Evolutionary conservation across 1,284 basidiomycete species (phyloP).

Genomic region (Malassezia caprae): DNA sequence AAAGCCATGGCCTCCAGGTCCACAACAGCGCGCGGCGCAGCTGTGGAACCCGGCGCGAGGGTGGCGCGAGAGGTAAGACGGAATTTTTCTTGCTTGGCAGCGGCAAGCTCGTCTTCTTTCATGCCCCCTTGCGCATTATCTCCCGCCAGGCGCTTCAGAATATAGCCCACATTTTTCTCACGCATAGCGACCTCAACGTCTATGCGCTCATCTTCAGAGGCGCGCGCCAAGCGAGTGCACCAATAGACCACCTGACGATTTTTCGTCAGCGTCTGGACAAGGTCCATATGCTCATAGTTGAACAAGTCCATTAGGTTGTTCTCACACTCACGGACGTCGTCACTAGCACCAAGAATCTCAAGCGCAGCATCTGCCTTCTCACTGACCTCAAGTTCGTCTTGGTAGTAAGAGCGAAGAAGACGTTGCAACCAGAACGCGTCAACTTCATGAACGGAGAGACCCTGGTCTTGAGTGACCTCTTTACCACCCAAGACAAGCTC

Average conservation of each 20-base stretch:
- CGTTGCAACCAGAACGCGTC: constrained; percentile 99
- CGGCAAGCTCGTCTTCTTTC: constrained; percentile 63
- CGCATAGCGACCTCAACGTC: constrained; percentile 97
- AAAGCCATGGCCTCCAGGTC: constrained; percentile 94
- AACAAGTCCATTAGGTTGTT: constrained; percentile 96
- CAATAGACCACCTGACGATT: constrained; percentile 94
- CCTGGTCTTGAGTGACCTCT: constrained; percentile 52
- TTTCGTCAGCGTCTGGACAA: constrained; percentile 82
- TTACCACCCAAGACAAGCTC: constrained; percentile 50
- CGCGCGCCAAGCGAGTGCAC: constrained; percentile 91
- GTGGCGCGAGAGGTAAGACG: constrained; percentile 73
- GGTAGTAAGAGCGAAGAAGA: constrained; percentile 76
- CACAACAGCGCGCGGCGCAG: constrained; percentile 69
- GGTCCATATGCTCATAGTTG: constrained; percentile 79
- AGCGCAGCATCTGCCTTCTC: constrained; percentile 81
- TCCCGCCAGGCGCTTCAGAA: constrained; percentile 64
- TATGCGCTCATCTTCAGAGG: constrained; percentile 69
- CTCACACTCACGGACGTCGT: constrained; percentile 86
- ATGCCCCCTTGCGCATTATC: constrained; percentile 18
- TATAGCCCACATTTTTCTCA: constrained; percentile 93
- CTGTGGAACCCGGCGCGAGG: constrained; percentile 71
- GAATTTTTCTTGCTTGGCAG: constrained; percentile 43
- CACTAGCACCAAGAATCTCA: constrained; percentile 69
- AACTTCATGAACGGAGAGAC: constrained; percentile 74
- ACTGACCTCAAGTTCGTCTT: constrained; percentile 85